Base-by-base conservation (phyloP, 2,329 filamentous ascomycete genomes). In the Fusarium sp. region DNA sequence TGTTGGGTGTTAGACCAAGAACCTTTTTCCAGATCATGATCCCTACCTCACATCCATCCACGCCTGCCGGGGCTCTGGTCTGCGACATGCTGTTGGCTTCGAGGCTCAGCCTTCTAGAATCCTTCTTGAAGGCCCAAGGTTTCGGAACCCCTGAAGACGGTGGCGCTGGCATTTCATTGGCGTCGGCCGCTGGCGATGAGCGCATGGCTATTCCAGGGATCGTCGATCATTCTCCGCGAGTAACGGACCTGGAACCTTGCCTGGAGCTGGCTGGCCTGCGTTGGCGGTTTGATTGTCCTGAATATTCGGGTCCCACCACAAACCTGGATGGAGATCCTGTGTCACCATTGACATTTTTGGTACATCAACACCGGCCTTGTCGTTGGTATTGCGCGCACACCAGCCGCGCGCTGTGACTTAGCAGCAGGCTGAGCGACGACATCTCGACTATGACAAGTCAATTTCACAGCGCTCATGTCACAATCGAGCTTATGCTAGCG, bases 81-180 rank as follows among this genome's bases (percentile, higher is more conserved):
- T 65, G 29, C 62, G 65, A 47, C 29, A 35, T 27, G 38, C 61
- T 65, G 66, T 63, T 70, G 64, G 66, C 67, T 68, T 67, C 37
- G 40, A 66, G 54, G 45, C 65, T 77, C 64, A 69, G 66, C 75
- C 76, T 78, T 78, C 76, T 78, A 75, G 76, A 78, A 78, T 73
- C 76, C 73, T 78, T 78, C 74, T 68, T 38, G 52, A 50, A 64
- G 50, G 42, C 31, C 70, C 69, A 65, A 61, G 61, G 64, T 69
- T 62, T 70, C 59, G 62, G 50, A 35, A 63, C 74, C 74, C 71
- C 58, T 77, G 74, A 64, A 45, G 40, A 42, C 62, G n/a, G 67
- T 63, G 54, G 64, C 59, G 58, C 64, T 64, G 69, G 68, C 69
- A 66, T 73, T 60, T 57, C 38, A 70, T 73, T 67, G 69, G 66